Evolutionary conservation across 208 protist species (phyloP).

Genomic region (Crithidia fasciculata): DNA sequence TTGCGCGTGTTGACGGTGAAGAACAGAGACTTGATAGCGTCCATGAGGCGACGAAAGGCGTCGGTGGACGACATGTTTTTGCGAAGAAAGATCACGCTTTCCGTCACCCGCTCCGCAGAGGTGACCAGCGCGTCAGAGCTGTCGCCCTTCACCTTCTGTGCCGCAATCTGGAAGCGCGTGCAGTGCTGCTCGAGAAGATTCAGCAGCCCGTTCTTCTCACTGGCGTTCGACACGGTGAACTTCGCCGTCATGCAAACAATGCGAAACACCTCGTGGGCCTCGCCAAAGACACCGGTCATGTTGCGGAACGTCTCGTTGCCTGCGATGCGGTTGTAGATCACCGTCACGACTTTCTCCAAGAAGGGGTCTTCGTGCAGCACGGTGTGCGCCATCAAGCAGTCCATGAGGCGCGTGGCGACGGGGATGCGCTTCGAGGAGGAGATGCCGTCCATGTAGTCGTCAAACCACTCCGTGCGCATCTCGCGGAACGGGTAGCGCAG

Average conservation of each 20-base stretch:
- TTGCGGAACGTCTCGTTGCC: conserved; percentile 40
- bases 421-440: conserved; percentile 39
- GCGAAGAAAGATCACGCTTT: conserved; percentile 45
- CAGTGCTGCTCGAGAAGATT: conserved; percentile 55
- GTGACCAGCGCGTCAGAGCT: conserved; percentile 37
- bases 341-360: conserved; percentile 63
- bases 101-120: conserved; percentile 37
- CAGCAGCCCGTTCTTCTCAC: conserved; percentile 43
- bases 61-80: conserved; percentile 44
- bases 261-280: conserved; percentile 60
- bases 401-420: conserved; percentile 58
- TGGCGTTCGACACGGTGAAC: conserved; percentile 50
- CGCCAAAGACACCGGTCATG: conserved; percentile 49
- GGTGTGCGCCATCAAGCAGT: conserved; percentile 76
- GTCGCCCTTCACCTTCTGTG: conserved; percentile 38
- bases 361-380: conserved; percentile 81
- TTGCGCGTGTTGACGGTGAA: conserved; percentile 59
- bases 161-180: conserved; percentile 47
- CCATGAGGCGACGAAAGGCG: conserved; percentile 56
- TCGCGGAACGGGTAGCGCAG: conserved; percentile 72
- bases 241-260: conserved; percentile 67
- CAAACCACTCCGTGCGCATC: conserved; percentile 70
- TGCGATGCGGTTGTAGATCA: conserved; percentile 43
- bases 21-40: conserved; percentile 68
- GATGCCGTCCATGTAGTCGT: conserved; percentile 64